A percentile compares a stretch with the other conserved stretches of the same genome.
Evolutionary conservation across 2,329 filamentous ascomycete species (phyloP).

Genomic region (Cryphonectria carpinicola): DNA sequence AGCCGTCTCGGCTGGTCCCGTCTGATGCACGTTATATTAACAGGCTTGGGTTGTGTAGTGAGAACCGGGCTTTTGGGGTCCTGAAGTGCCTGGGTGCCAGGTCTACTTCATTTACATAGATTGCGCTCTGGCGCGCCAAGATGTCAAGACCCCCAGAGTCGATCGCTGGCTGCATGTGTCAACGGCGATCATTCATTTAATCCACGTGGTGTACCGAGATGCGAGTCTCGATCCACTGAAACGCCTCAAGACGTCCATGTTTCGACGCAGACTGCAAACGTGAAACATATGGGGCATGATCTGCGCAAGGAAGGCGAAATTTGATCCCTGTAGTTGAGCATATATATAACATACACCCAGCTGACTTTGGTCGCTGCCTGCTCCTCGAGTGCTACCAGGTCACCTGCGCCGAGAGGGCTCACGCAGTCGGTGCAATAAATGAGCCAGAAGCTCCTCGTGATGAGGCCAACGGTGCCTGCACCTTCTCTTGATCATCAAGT

Average conservation of each 20-base stretch:
- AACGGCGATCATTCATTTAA: neutral
- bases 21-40: conserved; percentile 6
- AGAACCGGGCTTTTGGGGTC: neutral
- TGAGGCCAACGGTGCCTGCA: neutral
- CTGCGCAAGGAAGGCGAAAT: neutral
- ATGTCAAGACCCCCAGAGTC: neutral
- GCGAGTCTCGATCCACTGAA: neutral
- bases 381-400: neutral
- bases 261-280: neutral
- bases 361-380: neutral
- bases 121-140: conserved; percentile 7
- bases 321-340: neutral
- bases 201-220: conserved; percentile 4
- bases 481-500: neutral
- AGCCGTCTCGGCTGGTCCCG: conserved; percentile 11
- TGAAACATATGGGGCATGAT: neutral
- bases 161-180: neutral
- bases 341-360: neutral
- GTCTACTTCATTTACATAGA: neutral
- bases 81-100: neutral
- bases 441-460: neutral
- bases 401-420: neutral
- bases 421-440: neutral
- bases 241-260: neutral
- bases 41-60: neutral